Evolutionary conservation across 208 protist species (phyloP).

Genomic region (Wallacemonas sp.): DNA sequence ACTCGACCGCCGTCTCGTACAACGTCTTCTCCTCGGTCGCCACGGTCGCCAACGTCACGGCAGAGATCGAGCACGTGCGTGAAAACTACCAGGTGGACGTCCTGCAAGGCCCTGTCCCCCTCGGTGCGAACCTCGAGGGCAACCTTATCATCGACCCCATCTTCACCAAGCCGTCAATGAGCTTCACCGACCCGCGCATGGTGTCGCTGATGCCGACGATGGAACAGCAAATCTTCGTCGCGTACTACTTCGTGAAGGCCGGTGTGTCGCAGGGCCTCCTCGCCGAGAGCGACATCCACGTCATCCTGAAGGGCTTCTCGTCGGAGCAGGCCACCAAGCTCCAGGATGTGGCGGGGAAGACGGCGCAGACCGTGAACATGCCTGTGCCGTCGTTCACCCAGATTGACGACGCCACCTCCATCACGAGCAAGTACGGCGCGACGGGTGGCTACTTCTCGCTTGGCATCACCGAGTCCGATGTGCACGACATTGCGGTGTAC

Average conservation of each 20-base stretch:
- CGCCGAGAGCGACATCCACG: not conserved
- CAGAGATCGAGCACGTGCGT: not conserved
- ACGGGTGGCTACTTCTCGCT: conserved; percentile 22
- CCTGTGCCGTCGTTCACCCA: not conserved
- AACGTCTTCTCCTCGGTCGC: not conserved
- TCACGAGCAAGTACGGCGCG: not conserved
- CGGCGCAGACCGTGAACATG: conserved; percentile 18
- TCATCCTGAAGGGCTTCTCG: conserved; percentile 18
- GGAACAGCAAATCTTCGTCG: conserved; percentile 55
- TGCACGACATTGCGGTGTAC: conserved; percentile 18
- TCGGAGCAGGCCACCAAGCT: not conserved
- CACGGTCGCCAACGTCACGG: not conserved
- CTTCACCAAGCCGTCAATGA: conserved; percentile 6
- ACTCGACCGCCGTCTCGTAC: not conserved
- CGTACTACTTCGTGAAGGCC: conserved; percentile 22
- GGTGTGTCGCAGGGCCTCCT: not conserved
- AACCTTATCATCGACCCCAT: conserved; percentile 31
- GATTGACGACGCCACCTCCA: not conserved
- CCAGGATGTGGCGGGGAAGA: conserved; percentile 15
- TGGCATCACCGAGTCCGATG: conserved; percentile 19
- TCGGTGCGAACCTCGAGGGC: not conserved
- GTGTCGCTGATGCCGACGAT: conserved; percentile 40
- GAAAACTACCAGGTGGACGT: conserved; percentile 10
- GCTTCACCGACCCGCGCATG: conserved; percentile 14
- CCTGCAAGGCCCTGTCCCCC: not conserved